Conservation (phyloP, 1,284 basidiomycete genomes). For the Anthracocystis setariae region DNA sequence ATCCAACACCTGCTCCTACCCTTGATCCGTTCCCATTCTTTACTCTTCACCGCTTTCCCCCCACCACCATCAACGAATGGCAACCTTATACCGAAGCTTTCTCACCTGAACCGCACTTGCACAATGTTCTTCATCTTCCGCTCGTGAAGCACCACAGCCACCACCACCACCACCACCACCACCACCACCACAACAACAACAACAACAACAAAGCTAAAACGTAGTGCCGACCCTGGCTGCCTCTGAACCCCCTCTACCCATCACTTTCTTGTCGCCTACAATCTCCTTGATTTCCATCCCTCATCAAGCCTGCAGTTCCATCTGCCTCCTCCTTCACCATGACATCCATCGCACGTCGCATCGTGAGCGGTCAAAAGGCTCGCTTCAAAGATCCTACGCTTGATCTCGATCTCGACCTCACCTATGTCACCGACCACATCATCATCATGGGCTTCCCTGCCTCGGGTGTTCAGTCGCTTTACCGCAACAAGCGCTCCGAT, state of each 20-base stretch:
- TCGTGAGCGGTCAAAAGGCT: slow-evolving; percentile 75
- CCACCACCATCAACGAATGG: not conserved
- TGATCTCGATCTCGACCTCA: slow-evolving; percentile 80
- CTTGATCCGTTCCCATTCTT: not conserved
- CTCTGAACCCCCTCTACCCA: too few relatives aligned
- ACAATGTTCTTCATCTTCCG: too few relatives aligned
- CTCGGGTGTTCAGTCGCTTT: slow-evolving; percentile 79
- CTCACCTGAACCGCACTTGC: too few relatives aligned
- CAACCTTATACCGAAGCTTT: too few relatives aligned
- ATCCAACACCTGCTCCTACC: not conserved
- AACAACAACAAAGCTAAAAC: too few relatives aligned
- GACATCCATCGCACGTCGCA: slow-evolving; percentile 62
- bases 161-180: too few relatives aligned
- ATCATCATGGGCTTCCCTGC: slow-evolving; percentile 89
- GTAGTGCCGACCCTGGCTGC: too few relatives aligned
- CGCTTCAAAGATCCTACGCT: slow-evolving; percentile 78
- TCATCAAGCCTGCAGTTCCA: too few relatives aligned
- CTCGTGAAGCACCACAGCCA: too few relatives aligned
- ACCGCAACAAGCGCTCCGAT: slow-evolving; percentile 82
- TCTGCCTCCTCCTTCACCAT: slow-evolving; percentile 11
- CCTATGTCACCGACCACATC: slow-evolving; percentile 77
- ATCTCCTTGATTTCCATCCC: too few relatives aligned
- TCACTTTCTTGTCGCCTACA: too few relatives aligned
- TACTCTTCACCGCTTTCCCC: not conserved
- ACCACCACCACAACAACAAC: too few relatives aligned